Evolutionary conservation across 2,329 filamentous ascomycete species (phyloP), one percentile per base, ranked within the genome.

Genomic region (Penicillium sp.): DNA sequence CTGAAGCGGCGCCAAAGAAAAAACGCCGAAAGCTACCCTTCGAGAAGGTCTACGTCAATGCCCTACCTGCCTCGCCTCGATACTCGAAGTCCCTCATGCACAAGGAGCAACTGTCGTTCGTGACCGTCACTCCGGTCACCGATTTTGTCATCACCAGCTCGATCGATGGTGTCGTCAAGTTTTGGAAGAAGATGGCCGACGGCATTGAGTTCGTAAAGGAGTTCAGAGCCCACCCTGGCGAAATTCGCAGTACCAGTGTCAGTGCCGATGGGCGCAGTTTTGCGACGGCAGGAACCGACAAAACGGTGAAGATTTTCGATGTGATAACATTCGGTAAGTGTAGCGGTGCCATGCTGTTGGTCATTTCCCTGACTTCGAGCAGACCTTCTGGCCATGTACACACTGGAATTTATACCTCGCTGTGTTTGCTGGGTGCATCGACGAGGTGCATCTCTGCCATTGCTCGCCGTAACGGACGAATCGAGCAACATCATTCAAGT

Each of bases 61-160:
- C 94, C 35, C 81, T 99, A 33, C 94, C 94, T 4, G 83, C 83
- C 45, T 89, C 90, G 18, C 66, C 80, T 33, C 87, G 90, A 41
- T 99, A 99, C 75, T 95, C 89, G 52, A 95, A 92, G 68, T 97
- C 94, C 41, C 79, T 99, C 66, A 99, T 99, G 95, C 94, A 99
- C 81, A 92, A 92, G 75, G 94, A 99, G 62, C 91, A 96, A 74
- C 76, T 99, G 44, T 83, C 88, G 51, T 97, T 92, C 65, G 83
- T 90, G 57, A 95, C 87, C 11, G 86, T 96, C 70, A 96, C 95
- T 1, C 92, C 92, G 0, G 78, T 87, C 53, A 96, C 92, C 53
- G 94, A 97, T 62, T 99, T 99, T 68, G 79, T 99, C 33, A 94
- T 99, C 56, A 99, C 94, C 1, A 90, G 89, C 55, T 97, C 94